Percentiles rank a stretch among this genome's conserved stretches.
Conservation (phyloP, 257 asterid genomes). For the Nicotiana paniculata region DNA sequence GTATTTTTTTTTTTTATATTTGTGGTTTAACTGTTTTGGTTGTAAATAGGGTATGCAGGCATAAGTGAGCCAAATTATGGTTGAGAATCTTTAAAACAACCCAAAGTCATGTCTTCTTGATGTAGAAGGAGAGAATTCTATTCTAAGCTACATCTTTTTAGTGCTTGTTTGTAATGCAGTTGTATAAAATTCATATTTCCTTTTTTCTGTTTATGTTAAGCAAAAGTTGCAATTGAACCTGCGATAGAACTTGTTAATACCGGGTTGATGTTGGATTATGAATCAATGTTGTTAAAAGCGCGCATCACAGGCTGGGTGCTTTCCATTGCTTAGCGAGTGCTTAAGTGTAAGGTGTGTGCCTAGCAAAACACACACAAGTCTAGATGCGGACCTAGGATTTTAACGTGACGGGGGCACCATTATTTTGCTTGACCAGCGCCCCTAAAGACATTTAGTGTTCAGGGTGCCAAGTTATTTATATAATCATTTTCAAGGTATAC, state of each 20-base stretch:
- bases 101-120: neutral
- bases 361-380: neutral
- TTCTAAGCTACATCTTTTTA: neutral
- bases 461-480: no score
- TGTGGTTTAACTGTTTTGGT: neutral
- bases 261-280: neutral
- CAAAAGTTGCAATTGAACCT: neutral
- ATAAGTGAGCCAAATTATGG: neutral
- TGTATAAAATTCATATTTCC: neutral
- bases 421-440: no score
- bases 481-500: no score
- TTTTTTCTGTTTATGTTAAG: neutral
- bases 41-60: neutral
- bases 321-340: neutral
- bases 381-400: no score
- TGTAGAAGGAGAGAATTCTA: neutral
- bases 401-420: no score
- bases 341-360: neutral
- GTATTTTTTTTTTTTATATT: neutral
- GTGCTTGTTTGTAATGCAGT: neutral
- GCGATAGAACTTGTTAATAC: neutral
- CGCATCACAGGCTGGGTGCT: neutral
- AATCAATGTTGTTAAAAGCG: neutral
- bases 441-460: no score
- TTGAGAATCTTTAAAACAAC: neutral